Conservation (phyloP, 2,329 filamentous ascomycete species). For the Exophiala bonariae region DNA sequence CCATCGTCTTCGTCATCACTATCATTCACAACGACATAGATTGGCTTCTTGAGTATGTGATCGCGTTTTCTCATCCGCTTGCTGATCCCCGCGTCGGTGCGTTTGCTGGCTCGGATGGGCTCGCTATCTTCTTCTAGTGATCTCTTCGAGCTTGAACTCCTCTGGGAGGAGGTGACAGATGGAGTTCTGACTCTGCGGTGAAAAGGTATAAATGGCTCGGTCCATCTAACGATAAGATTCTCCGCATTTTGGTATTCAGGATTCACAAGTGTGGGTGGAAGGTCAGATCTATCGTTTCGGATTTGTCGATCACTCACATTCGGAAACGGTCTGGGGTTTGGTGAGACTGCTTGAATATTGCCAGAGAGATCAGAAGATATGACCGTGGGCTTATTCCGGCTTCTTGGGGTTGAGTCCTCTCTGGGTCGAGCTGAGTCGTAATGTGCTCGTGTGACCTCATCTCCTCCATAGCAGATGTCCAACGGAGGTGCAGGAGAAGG, state of each 20-base stretch:
- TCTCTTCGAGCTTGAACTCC: slow-evolving; percentile 29
- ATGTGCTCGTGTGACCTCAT: slow-evolving; percentile 29
- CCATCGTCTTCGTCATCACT: slow-evolving; percentile 20
- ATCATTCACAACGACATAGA: too few species aligned
- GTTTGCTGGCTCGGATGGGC: slow-evolving; percentile 24
- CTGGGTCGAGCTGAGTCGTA: slow-evolving; percentile 30
- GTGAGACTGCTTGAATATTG: not conserved
- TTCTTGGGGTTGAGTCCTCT: slow-evolving; percentile 24
- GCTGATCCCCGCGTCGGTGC: slow-evolving; percentile 25
- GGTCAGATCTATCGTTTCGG: slow-evolving; percentile 22
- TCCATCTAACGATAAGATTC: too few species aligned
- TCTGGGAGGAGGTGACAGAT: slow-evolving; percentile 29
- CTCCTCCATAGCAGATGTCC: slow-evolving; percentile 30
- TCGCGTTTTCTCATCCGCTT: too few species aligned
- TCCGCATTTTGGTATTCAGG: too few species aligned
- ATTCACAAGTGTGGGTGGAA: slow-evolving; percentile 27
- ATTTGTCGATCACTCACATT: slow-evolving; percentile 22
- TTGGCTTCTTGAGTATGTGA: too few species aligned
- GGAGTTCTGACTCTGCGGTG: slow-evolving; percentile 27
- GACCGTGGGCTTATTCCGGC: slow-evolving; percentile 19
- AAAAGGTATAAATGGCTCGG: too few species aligned
- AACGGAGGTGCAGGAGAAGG: slow-evolving; percentile 14
- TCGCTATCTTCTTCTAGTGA: slow-evolving; percentile 30
- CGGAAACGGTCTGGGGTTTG: slow-evolving; percentile 10
- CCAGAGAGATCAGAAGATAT: slow-evolving; percentile 15